A percentile compares a stretch with the other conserved stretches of the same genome.
Conservation (phyloP, 306 rosid species). For the Vachellia pachyceras region DNA sequence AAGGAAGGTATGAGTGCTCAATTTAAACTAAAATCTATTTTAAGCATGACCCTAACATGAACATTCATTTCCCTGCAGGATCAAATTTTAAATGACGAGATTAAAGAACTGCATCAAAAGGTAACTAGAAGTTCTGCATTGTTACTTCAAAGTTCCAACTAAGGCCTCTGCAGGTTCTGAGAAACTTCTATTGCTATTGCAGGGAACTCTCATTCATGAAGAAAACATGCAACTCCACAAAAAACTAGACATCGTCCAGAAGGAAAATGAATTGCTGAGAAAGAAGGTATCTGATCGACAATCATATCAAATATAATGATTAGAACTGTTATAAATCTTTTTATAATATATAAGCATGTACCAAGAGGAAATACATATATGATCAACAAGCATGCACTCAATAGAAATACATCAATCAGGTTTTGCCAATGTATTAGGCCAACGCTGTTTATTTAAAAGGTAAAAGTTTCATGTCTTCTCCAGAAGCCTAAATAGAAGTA, state of each 20-base stretch:
- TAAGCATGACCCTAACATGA: slow-evolving; percentile 13
- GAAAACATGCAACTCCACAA: slow-evolving; percentile 57
- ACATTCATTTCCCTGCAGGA: slow-evolving; percentile 55
- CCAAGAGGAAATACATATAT: slow-evolving; percentile 16
- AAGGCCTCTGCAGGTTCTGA: slow-evolving; percentile 16
- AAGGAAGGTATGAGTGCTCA: slow-evolving; percentile 59
- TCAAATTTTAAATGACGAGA: slow-evolving; percentile 54
- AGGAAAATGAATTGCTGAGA: slow-evolving; percentile 62
- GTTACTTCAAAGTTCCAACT: slow-evolving; percentile 19
- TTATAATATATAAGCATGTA: neutral
- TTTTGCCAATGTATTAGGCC: slow-evolving; percentile 1
- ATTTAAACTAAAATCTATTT: neutral
- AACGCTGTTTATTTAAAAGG: slow-evolving; percentile 29
- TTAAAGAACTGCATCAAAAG: slow-evolving; percentile 55
- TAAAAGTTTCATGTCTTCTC: slow-evolving; percentile 33
- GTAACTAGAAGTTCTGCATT: slow-evolving; percentile 36
- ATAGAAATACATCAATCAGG: slow-evolving; percentile 9
- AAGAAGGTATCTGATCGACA: slow-evolving; percentile 53
- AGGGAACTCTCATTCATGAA: slow-evolving; percentile 63
- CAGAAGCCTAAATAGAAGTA: slow-evolving; percentile 32
- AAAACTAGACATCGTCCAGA: slow-evolving; percentile 52
- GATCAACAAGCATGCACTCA: slow-evolving; percentile 15
- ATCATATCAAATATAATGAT: neutral
- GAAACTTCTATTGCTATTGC: slow-evolving; percentile 39
- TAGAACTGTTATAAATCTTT: slow-evolving; percentile 10